These are phyloP conservation scores for Fusarium beomiforme DNA, from an alignment of 2,329 filamentous ascomycete species.

Conservation along the genomic window DNA sequence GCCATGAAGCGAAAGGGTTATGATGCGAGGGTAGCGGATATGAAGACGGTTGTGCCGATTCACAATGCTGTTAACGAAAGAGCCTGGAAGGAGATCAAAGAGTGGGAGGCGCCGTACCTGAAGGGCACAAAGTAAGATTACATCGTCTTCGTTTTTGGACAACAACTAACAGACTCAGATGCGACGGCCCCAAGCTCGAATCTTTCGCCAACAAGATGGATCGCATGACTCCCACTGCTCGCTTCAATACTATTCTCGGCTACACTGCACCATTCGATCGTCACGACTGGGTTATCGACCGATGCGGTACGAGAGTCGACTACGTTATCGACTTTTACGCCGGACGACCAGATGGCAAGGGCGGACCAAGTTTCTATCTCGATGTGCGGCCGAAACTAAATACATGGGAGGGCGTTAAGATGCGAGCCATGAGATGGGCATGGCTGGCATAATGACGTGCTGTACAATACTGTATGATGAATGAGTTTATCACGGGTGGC, in stretches of 20 bases:
- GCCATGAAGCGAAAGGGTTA: conserved; percentile 93
- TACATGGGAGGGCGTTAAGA: conserved; percentile 73
- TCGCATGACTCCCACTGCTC: conserved; percentile 81
- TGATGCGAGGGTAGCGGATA: conserved; percentile 76
- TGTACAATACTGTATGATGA: conserved; percentile 33
- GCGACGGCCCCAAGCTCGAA: conserved; percentile 82
- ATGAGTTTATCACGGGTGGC: conserved; percentile 32
- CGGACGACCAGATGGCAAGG: conserved; percentile 62
- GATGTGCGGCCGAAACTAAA: conserved; percentile 76
- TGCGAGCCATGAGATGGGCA: conserved; percentile 64
- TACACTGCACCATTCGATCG: conserved; percentile 93
- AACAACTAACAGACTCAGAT: conserved; percentile 45
- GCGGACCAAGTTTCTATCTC: conserved; percentile 69
- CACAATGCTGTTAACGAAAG: conserved; percentile 99
- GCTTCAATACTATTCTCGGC: conserved; percentile 85
- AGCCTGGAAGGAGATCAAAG: conserved; percentile 90
- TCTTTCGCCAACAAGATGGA: conserved; percentile 81
- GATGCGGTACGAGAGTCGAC: conserved; percentile 85
- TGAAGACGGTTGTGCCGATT: conserved; percentile 93
- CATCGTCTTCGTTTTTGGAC: rapidly evolving
- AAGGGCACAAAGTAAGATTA: conserved; percentile 64
- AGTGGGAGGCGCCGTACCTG: conserved; percentile 81
- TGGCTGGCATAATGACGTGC: conserved; percentile 56
- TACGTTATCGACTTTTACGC: conserved; percentile 99
- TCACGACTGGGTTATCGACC: conserved; percentile 96